Conservation (phyloP, 75 land plant species). For the Cryptomeria japonica region DNA sequence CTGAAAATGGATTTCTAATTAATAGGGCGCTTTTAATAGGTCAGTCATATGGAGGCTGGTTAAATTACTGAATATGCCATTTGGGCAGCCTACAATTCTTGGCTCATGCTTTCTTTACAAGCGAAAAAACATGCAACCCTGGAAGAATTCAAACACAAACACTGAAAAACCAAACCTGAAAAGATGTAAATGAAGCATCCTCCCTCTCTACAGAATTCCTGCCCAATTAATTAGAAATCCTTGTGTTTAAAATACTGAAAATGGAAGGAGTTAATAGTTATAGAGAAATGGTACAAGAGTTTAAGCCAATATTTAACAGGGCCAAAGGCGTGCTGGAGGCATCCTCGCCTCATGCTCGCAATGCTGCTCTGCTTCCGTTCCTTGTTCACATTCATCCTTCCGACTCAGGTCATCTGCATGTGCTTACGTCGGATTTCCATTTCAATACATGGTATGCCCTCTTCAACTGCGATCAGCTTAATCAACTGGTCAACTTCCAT, state of each 20-base stretch:
- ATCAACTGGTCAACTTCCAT: slow-evolving; percentile 8
- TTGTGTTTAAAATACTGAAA: not conserved
- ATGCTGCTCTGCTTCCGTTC: slow-evolving; percentile 26
- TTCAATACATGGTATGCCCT: slow-evolving; percentile 22
- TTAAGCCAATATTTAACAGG: slow-evolving; percentile 21
- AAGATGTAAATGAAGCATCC: too few relatives aligned
- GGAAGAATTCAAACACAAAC: too few relatives aligned
- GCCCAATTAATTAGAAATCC: not conserved
- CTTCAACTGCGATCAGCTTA: slow-evolving; percentile 22
- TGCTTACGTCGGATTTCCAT: slow-evolving; percentile 23
- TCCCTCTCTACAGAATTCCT: too few relatives aligned
- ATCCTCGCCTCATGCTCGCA: slow-evolving; percentile 23
- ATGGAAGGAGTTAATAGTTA: not conserved
- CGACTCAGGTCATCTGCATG: slow-evolving; percentile 16
- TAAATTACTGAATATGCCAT: too few relatives aligned
- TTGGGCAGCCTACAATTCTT: too few relatives aligned
- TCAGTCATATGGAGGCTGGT: too few relatives aligned
- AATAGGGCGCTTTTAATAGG: too few relatives aligned
- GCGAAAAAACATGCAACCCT: too few relatives aligned
- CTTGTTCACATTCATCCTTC: slow-evolving; percentile 18
- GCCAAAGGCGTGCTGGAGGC: slow-evolving; percentile 24
- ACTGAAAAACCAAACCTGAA: too few relatives aligned
- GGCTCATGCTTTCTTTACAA: too few relatives aligned
- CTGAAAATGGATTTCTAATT: too few relatives aligned
- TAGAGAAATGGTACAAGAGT: not conserved